Conservation (phyloP, 805 yeast genomes). For the Cyberlindnera mrakii region DNA sequence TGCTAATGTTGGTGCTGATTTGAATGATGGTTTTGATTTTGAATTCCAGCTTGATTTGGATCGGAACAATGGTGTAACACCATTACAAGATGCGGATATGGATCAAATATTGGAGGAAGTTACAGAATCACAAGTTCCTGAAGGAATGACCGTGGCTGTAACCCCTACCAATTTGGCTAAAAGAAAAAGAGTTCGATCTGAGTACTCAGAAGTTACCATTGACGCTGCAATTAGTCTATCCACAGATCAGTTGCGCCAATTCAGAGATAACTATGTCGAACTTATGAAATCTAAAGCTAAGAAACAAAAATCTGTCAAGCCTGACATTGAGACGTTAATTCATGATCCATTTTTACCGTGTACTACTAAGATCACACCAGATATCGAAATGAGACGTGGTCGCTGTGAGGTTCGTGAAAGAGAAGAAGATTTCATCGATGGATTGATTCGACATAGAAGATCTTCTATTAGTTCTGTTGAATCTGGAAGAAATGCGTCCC, state of each 20-base stretch:
- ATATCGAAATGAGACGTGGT: constrained; percentile 8
- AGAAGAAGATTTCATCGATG: constrained; percentile 17
- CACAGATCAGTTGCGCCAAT: constrained; percentile 19
- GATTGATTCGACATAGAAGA: constrained; percentile 19
- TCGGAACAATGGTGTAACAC: background rate
- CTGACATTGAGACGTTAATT: background rate
- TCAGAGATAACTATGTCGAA: constrained; percentile 20
- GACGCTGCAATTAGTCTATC: constrained; percentile 16
- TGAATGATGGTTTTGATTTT: constrained; percentile 2
- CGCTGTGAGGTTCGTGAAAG: constrained; percentile 9
- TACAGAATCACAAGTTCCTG: constrained; percentile 1
- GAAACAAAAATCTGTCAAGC: background rate
- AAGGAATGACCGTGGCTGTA: background rate
- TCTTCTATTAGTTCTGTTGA: constrained; percentile 20
- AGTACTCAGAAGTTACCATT: constrained; percentile 1
- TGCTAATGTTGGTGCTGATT: constrained; percentile 8
- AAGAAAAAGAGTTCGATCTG: constrained; percentile 7
- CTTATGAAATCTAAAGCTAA: constrained; percentile 8
- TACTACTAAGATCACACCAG: background rate
- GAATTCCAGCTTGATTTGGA: constrained; percentile 6
- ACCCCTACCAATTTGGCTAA: background rate
- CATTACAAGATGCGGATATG: constrained; percentile 3
- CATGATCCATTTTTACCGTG: background rate
- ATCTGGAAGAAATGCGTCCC: constrained; percentile 18
- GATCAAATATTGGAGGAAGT: constrained; percentile 13